These are phyloP conservation scores for Brassica nigra DNA, from an alignment of 345 rosid genomes.

Conservation along the genomic window DNA sequence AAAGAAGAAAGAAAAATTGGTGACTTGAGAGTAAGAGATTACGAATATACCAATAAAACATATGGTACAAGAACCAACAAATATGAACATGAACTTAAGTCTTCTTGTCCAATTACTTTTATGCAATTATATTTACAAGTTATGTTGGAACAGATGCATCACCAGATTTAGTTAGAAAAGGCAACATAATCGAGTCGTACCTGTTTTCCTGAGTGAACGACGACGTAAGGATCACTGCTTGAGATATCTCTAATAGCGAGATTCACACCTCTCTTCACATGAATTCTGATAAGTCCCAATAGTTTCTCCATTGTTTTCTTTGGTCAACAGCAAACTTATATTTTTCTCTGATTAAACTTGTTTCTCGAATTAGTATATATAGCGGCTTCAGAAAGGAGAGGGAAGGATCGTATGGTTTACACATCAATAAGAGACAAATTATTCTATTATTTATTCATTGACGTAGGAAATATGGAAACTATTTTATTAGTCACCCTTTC, in stretches of 20 bases:
- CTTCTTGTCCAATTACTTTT: not conserved
- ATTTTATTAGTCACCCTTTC: not conserved
- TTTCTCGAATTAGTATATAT: not conserved
- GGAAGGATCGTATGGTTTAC: not conserved
- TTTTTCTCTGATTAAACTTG: not conserved
- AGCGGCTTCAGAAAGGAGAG: not conserved
- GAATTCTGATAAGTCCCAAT: constrained; percentile 72
- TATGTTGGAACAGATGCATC: not conserved
- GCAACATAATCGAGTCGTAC: constrained; percentile 35
- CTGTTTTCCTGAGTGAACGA: constrained; percentile 73
- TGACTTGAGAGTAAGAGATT: not conserved
- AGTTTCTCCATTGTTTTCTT: constrained; percentile 59
- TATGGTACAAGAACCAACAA: not conserved
- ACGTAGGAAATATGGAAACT: not conserved
- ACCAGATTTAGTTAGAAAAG: not conserved
- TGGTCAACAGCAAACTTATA: not conserved
- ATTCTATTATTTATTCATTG: not conserved
- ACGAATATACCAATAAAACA: not conserved
- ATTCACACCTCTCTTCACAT: constrained; percentile 67
- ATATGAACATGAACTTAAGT: not conserved
- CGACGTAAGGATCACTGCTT: constrained; percentile 85
- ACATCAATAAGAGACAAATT: not conserved
- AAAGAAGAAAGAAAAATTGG: not conserved
- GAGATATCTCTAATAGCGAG: constrained; percentile 82
- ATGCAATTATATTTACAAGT: not conserved